Base-by-base conservation (phyloP, 371 early-diverging fungal genomes). In the Mucor racemosus region DNA sequence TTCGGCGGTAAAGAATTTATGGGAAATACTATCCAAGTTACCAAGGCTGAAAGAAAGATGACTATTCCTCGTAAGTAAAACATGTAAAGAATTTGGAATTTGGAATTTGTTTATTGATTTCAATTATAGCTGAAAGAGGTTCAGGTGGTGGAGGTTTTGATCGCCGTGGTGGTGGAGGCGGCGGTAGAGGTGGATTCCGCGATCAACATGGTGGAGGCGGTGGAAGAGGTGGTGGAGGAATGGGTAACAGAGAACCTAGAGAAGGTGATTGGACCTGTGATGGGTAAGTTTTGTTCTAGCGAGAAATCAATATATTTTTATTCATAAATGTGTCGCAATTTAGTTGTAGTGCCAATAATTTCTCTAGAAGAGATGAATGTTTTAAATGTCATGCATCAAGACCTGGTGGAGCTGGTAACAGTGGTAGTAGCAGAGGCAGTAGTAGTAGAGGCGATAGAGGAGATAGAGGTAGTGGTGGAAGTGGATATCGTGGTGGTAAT, bases 1-100 rank as follows among this genome's bases (percentile, higher is more conserved):
- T 91, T 91, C 71, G 77, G 88, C 39, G 89, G 89, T 74, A 82
- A 81, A 48, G 73, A 76, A 15, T 84, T 82, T 66, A 78, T 84
- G 62, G 82, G 83, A 19, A 77, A 85, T 71, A 41, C 69, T 2
- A 86, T 91, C 62, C 82, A 87, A 67, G 91, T 91, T 5, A 79
- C 84, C 64, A 84, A 84, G 74, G 89, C 91, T 33, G 88, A 87
- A 62, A 77, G 84, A 74, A 88, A 88, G 61, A 77, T 81, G 21
- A 62, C 40, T 11, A 66, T 60, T 36, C 55, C 75, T 55, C 54
- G 73, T 73, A 73, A 64, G 63, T 53, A 11, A 21, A 34, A 11
- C 10, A 44, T 17, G 8, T 46, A 26, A 46, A 4, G 19, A 57
- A 39, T n/a, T 2, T n/a, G 10, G 15, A 19, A 14, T 39, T 14